Base-by-base conservation (phyloP, 768 basidiomycete genomes). In the button mushroom (Agaricus bisporus) region DNA sequence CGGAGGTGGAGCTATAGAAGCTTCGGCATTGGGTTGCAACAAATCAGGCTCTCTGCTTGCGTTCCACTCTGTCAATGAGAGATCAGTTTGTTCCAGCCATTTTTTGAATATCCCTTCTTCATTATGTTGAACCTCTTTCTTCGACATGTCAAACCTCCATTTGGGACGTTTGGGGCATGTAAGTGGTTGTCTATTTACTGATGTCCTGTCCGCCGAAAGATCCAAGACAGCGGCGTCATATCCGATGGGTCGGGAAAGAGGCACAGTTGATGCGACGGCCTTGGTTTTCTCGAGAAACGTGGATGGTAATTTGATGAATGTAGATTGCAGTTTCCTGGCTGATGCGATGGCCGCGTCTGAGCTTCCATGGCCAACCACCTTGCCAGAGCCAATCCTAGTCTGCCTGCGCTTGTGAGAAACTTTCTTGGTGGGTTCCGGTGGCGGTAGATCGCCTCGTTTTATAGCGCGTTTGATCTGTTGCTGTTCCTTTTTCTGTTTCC, bases 51-150 rank as follows among this genome's bases (percentile, higher is more conserved):
- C 41, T 22, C 60, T 55, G 29, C 57, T 51, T 48, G 62, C 63
- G 42, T 73, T 73, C 83, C 86, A 88, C 14, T 70, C 66, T 15
- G 71, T 66, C 38, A 91, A 71, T 20, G 72, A 62, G 5, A 69
- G 66, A 60, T 92, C 86, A 3, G 83, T 87, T 59, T 81, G 71
- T 4, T 70, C 65, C 17, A 91, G 70, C 92, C 94, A 97, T 63
- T 84, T 86, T 51, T 70, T 77, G 70, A 92, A 95, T 37, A 83
- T 43, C 0, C 85, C 91, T 63, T 92, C 89, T 68, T 98, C 95
- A 64, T 95, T 97, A 49, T 74, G 76, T 63, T 98, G 93, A 14
- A 98, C 85, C 68, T 94, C 89, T 20, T 79, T 81, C 73, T 95
- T 98, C 38, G 83, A 77, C 84, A 88, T 88, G 20, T 88, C 85